phyloP scores from a whole-genome alignment of 176 grass and related monocot species.

The Pharus latifolius region DNA sequence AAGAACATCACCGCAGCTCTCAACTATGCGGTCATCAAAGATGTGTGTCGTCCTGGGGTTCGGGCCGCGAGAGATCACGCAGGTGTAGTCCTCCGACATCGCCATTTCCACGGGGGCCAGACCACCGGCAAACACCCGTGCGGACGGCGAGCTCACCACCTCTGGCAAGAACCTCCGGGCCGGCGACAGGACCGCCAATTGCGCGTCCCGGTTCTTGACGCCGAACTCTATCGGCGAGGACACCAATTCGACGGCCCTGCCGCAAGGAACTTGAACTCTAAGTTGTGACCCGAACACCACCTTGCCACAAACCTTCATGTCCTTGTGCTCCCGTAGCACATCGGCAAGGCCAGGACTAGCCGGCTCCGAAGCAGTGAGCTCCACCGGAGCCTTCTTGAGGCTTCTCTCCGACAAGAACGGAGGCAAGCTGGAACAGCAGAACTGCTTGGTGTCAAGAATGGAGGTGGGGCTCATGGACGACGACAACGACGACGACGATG shows the following conservation, averaged over 20 bases:
- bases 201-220: constrained; percentile 69
- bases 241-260: constrained; percentile 20
- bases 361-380: constrained; percentile 2
- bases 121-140: constrained; percentile 33
- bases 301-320: constrained; percentile 33
- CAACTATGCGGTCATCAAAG: constrained; percentile 75
- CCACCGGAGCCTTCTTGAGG: constrained; percentile 22
- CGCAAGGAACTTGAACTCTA: constrained; percentile 66
- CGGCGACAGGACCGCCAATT: constrained; percentile 55
- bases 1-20: constrained; percentile 45
- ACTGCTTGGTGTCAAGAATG: constrained; percentile 67
- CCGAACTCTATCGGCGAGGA: constrained; percentile 87
- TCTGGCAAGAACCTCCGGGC: constrained; percentile 44
- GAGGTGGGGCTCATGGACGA: constrained; percentile 82
- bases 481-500: too few species aligned
- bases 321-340: constrained; percentile 42
- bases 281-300: constrained; percentile 76
- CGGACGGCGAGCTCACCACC: constrained; percentile 29
- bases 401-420: constrained; percentile 46
- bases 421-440: constrained; percentile 36
- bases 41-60: constrained; percentile 86
- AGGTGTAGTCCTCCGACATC: constrained; percentile 87
- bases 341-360: constrained; percentile 58
- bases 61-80: constrained; percentile 85
- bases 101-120: constrained; percentile 40